Conservation (phyloP, 2,329 filamentous ascomycete genomes). For the Chrysosporium keratinophilum region DNA sequence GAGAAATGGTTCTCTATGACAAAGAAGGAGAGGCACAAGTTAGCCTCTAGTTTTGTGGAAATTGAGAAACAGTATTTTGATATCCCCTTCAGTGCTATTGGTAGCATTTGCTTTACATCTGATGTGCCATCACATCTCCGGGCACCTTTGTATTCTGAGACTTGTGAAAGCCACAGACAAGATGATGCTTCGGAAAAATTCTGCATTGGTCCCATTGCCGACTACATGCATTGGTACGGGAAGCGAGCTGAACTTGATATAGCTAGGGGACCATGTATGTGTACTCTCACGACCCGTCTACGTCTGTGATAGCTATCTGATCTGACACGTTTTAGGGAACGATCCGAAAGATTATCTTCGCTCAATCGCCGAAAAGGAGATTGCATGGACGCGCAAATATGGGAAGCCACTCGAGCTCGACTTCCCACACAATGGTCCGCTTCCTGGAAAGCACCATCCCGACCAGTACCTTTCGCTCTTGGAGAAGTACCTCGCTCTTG, state of each 20-base stretch:
- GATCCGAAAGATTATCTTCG: constrained; percentile 7
- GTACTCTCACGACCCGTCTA: background rate
- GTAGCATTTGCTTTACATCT: constrained; percentile 13
- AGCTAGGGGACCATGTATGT: constrained; percentile 8
- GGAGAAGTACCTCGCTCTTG: constrained; percentile 12
- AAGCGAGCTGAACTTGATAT: constrained; percentile 12
- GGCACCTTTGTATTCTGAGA: constrained; percentile 15
- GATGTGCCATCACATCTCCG: constrained; percentile 15
- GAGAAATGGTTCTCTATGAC: constrained; percentile 24
- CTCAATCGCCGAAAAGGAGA: constrained; percentile 11
- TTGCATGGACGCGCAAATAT: constrained; percentile 12
- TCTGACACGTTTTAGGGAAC: constrained; percentile 8
- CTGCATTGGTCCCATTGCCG: constrained; percentile 15
- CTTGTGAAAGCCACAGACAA: constrained; percentile 10
- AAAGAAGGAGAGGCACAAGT: constrained; percentile 9
- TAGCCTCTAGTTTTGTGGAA: constrained; percentile 18
- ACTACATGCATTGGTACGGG: constrained; percentile 17
- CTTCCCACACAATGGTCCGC: constrained; percentile 12
- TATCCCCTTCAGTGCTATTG: constrained; percentile 10
- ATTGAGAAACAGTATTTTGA: constrained; percentile 14
- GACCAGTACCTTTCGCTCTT: constrained; percentile 11
- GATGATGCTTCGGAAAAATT: constrained; percentile 15
- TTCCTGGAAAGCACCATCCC: constrained; percentile 9
- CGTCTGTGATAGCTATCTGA: background rate
- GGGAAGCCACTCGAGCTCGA: constrained; percentile 12